These are phyloP conservation scores for Rhizophora mangle DNA, from an alignment of 345 rosid species.

Conservation along the genomic window DNA sequence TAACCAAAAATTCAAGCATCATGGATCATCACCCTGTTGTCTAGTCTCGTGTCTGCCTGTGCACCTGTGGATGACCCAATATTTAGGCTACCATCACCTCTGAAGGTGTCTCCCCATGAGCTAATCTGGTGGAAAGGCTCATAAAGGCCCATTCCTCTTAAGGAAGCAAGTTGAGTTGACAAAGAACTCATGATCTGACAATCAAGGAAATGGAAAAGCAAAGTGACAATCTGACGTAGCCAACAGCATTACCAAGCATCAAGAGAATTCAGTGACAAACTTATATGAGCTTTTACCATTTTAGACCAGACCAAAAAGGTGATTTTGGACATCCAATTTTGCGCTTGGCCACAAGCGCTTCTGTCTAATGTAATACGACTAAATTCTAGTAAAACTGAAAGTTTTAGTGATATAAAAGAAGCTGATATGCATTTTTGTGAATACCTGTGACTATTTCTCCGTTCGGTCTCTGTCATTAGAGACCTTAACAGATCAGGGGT, in stretches of 20 bases:
- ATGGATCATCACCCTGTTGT: slow-evolving; percentile 47
- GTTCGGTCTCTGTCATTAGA: not conserved
- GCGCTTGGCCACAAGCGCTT: too few relatives aligned
- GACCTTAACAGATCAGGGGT: not conserved
- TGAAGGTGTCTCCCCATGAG: slow-evolving; percentile 66
- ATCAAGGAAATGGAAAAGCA: not conserved
- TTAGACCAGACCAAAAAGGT: too few relatives aligned
- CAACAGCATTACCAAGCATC: not conserved
- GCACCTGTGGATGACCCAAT: slow-evolving; percentile 49
- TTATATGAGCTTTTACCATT: too few relatives aligned
- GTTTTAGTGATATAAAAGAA: not conserved
- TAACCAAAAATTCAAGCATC: slow-evolving; percentile 9
- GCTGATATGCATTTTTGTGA: not conserved
- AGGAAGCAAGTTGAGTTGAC: slow-evolving; percentile 54
- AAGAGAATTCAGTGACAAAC: too few relatives aligned
- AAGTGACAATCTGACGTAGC: not conserved
- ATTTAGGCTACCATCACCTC: slow-evolving; percentile 45
- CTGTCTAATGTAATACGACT: too few relatives aligned
- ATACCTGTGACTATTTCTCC: not conserved
- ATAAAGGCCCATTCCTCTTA: slow-evolving; percentile 63
- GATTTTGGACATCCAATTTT: too few relatives aligned
- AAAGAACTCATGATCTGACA: slow-evolving; percentile 58
- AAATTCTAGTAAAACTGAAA: too few relatives aligned
- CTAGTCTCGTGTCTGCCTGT: slow-evolving; percentile 42
- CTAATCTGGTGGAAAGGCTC: slow-evolving; percentile 67